A percentile compares a stretch with the other conserved stretches of the same genome.
These are phyloP conservation scores for Clonostachys chloroleuca DNA, from an alignment of 2,329 filamentous ascomycete genomes.

Conservation along the genomic window DNA sequence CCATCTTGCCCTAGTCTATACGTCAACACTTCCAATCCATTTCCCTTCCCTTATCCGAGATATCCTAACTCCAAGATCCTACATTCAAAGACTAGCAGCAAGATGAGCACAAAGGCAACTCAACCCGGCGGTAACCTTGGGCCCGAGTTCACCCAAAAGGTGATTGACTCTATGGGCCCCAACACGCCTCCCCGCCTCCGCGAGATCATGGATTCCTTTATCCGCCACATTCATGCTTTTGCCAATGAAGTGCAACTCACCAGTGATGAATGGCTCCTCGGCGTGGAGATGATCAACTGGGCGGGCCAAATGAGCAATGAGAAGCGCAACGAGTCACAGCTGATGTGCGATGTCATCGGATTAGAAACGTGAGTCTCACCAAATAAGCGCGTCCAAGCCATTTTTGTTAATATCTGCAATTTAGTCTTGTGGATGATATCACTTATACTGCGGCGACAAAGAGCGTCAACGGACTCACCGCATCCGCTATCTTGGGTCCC, in stretches of 20 bases:
- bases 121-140: too few species aligned
- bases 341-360: conserved; percentile 69
- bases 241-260: conserved; percentile 75
- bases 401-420: background rate
- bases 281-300: conserved; percentile 52
- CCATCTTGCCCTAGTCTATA: too few species aligned
- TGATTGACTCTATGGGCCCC: conserved; percentile 71
- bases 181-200: conserved; percentile 65
- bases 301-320: conserved; percentile 66
- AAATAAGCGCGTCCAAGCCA: too few species aligned
- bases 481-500: conserved; percentile 77
- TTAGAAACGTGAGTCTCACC: conserved; percentile 55
- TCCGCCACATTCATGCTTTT: conserved; percentile 78
- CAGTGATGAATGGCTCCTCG: conserved; percentile 74
- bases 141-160: conserved; percentile 62
- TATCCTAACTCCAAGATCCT: too few species aligned
- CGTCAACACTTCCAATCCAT: too few species aligned
- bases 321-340: conserved; percentile 69
- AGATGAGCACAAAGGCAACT: too few species aligned
- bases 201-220: conserved; percentile 62
- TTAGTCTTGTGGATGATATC: conserved; percentile 72
- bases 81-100: too few species aligned
- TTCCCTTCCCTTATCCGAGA: too few species aligned
- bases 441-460: conserved; percentile 56
- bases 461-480: conserved; percentile 47